Conservation (phyloP, 768 basidiomycete species). For the Calocera cornea region DNA sequence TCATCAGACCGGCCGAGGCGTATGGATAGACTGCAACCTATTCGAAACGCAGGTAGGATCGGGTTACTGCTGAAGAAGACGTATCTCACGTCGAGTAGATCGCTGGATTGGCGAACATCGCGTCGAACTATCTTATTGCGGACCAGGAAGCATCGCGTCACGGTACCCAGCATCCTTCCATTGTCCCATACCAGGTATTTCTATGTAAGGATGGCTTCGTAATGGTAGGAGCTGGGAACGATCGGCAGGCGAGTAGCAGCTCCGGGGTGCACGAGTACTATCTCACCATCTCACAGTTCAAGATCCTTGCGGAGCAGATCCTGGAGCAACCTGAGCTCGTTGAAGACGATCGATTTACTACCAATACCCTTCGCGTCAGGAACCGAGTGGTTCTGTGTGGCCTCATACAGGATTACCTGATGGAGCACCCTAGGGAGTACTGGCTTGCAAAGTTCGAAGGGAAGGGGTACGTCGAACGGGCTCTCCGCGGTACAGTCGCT, state of each 20-base stretch:
- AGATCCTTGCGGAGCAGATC: conserved; percentile 46
- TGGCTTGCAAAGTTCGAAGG: conserved; percentile 71
- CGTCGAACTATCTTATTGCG: conserved; percentile 81
- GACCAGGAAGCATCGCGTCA: conserved; percentile 69
- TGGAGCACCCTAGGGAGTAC: conserved; percentile 43
- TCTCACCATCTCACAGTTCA: conserved; percentile 42
- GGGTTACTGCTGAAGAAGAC: not conserved
- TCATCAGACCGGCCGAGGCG: conserved; percentile 70
- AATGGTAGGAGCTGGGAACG: conserved; percentile 89
- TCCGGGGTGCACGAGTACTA: not conserved
- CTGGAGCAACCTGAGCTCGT: conserved; percentile 48
- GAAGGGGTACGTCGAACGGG: conserved; percentile 43
- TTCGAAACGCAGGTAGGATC: conserved; percentile 72
- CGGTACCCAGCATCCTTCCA: conserved; percentile 88
- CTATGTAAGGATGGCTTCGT: conserved; percentile 56
- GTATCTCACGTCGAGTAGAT: conserved; percentile 35
- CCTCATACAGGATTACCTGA: conserved; percentile 50
- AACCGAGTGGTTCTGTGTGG: conserved; percentile 57
- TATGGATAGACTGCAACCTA: conserved; percentile 84
- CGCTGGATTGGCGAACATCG: conserved; percentile 82
- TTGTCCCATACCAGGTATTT: conserved; percentile 77
- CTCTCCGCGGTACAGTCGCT: conserved; percentile 6
- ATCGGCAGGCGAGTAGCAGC: conserved; percentile 48
- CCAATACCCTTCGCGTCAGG: conserved; percentile 60
- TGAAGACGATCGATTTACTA: conserved; percentile 49